phyloP scores from a whole-genome alignment of 2,329 filamentous ascomycete species.

The Nemania sp. region DNA sequence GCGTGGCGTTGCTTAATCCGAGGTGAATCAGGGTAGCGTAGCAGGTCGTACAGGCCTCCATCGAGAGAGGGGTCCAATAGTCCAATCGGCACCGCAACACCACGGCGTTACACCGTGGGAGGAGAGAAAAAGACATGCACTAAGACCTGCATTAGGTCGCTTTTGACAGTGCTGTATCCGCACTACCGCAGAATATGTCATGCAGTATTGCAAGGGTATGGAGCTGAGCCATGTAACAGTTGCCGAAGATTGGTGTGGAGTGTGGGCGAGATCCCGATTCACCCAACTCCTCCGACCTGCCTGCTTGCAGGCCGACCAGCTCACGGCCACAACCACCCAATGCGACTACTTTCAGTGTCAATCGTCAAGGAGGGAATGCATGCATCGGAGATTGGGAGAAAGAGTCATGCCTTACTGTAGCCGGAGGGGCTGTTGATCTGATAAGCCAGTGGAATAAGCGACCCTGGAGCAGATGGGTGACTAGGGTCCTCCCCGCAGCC shows the following conservation, averaged over 20 bases:
- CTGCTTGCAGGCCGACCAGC: constrained; percentile 27
- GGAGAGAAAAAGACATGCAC: constrained; percentile 30
- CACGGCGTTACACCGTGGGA: constrained; percentile 36
- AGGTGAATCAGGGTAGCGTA: constrained; percentile 30
- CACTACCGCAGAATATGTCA: constrained; percentile 29
- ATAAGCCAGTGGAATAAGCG: constrained; percentile 29
- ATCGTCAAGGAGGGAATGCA: constrained; percentile 29
- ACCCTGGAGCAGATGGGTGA: constrained; percentile 7
- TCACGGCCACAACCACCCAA: constrained; percentile 34
- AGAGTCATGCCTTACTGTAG: constrained; percentile 32
- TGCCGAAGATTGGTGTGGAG: constrained; percentile 35
- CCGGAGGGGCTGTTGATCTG: constrained; percentile 31
- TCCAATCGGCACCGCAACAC: constrained; percentile 45
- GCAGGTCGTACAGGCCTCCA: constrained; percentile 24
- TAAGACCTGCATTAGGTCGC: constrained; percentile 40
- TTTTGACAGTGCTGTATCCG: constrained; percentile 30
- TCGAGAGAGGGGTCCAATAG: constrained; percentile 21
- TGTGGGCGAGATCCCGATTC: constrained; percentile 35
- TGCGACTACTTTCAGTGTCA: constrained; percentile 29
- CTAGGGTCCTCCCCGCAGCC: constrained; percentile 28
- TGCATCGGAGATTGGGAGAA: constrained; percentile 39
- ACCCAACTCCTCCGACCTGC: constrained; percentile 30
- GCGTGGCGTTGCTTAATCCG: constrained; percentile 35
- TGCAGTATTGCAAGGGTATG: constrained; percentile 34
- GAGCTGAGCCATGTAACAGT: constrained; percentile 37